phyloP scores from a whole-genome alignment of 2,329 filamentous ascomycete species.

The Talaromyces sp. region DNA sequence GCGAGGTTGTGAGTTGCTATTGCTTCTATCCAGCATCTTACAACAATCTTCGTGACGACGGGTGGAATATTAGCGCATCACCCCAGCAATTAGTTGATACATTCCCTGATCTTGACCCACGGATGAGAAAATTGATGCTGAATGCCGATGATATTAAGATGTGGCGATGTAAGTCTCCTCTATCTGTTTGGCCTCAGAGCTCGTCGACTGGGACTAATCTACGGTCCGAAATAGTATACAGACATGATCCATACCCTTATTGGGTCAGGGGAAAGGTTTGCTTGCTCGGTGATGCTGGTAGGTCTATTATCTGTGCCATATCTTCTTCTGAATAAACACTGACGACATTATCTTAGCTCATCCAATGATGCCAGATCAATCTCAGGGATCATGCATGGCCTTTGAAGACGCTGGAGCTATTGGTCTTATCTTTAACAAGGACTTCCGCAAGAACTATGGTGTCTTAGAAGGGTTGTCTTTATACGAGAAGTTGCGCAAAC shows the following conservation, averaged over 20 bases:
- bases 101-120: constrained; percentile 24
- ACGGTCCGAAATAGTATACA: constrained; percentile 20
- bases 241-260: constrained; percentile 32
- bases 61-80: constrained; percentile 26
- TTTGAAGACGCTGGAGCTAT: constrained; percentile 47
- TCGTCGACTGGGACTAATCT: not conserved
- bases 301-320: too few species aligned
- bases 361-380: constrained; percentile 38
- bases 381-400: constrained; percentile 41
- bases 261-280: constrained; percentile 33
- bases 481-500: constrained; percentile 34
- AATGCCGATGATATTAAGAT: constrained; percentile 31
- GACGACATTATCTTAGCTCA: constrained; percentile 25
- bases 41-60: constrained; percentile 27
- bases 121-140: constrained; percentile 24
- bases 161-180: constrained; percentile 24
- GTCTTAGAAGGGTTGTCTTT: constrained; percentile 25
- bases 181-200: too few species aligned
- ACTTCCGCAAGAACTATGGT: constrained; percentile 21
- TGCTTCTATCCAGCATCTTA: constrained; percentile 38
- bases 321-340: too few species aligned
- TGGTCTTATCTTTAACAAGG: constrained; percentile 38
- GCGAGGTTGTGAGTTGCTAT: constrained; percentile 43
- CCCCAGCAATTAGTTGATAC: constrained; percentile 28
- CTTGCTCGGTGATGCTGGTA: constrained; percentile 35